Evolutionary conservation across 495 filamentous ascomycete species (phyloP), one percentile per base, ranked within the genome.

Genomic region (Chlorociboria aeruginascens): DNA sequence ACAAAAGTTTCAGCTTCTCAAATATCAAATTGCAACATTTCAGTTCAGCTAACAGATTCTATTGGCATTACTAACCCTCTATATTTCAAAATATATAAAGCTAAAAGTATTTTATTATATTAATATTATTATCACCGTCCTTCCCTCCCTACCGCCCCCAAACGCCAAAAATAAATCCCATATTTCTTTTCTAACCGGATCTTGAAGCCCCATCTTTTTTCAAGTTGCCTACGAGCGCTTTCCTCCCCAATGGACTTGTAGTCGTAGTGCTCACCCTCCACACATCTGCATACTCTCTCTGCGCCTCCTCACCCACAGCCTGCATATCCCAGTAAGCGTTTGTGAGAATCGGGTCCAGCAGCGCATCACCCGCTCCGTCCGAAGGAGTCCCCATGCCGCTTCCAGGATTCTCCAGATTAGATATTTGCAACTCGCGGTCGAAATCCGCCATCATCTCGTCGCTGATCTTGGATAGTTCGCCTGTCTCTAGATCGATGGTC

Each of bases 241-340:
- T 50, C 16, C 52, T 42, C 40, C 48, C 13, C 29, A 55, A 31
- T 8, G 48, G 48, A 48, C 38, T 47, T 9, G 52, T 43, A 28
- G 52, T 55, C 25, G 52, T 48, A 34, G 48, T 40, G 34, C 44
- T 16, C 3, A 55, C 52, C 8, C 40, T 31, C 14, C 39, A 42
- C 38, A 55, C 20, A 4, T 51, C 52, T 20, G 52, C 48, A 40
- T 47, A 55, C 30, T 55, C 52, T 32, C 45, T 38, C 30, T 11
- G 16, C 45, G 37, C 40, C 29, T 46, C 20, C 20, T 25, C 20
- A 25, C 4, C 4, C 20, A 25, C 20, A 25, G 2, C 20, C 20
- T 25, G 20, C 20, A 25, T 25, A 25, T 25, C 4, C 20, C 14
- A 11, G 0, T 37, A 32, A 37, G 8, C 13, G 8, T 50, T 44